These are phyloP conservation scores for Pichia kudriavzevii DNA, from an alignment of 1,139 yeast genomes.

Conservation along the genomic window DNA sequence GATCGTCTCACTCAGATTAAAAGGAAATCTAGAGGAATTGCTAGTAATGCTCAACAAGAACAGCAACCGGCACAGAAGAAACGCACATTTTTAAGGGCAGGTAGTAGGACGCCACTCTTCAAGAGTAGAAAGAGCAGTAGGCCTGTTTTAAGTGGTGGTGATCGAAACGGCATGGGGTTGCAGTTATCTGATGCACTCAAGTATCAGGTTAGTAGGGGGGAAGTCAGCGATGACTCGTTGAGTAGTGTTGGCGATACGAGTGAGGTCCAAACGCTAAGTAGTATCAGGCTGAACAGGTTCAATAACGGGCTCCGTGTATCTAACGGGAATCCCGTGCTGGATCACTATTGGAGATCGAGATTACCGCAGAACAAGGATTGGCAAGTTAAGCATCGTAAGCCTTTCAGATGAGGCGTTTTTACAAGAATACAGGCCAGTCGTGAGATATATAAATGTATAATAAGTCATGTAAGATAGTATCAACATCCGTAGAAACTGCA, in stretches of 20 bases:
- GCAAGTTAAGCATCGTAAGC: slow-evolving; percentile 13
- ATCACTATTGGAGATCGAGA: no score
- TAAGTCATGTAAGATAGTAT: neutral
- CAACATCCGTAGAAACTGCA: neutral
- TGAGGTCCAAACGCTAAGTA: slow-evolving; percentile 11
- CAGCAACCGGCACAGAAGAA: neutral
- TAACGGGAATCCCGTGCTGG: no score
- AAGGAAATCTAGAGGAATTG: no score
- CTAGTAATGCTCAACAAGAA: no score
- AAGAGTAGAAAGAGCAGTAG: neutral
- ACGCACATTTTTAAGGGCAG: slow-evolving; percentile 9
- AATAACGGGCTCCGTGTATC: no score
- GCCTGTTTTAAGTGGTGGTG: no score
- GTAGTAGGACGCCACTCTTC: slow-evolving; percentile 5
- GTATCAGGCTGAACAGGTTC: slow-evolving; percentile 3
- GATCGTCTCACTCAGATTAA: no score
- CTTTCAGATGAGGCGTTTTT: slow-evolving; percentile 9
- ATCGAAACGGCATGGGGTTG: no score
- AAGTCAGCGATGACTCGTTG: slow-evolving; percentile 8
- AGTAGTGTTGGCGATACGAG: slow-evolving; percentile 11
- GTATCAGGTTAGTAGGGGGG: no score
- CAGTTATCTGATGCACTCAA: slow-evolving; percentile 10
- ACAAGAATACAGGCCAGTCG: neutral
- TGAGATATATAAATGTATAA: neutral
- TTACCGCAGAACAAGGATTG: slow-evolving; percentile 7